Evolutionary conservation across 2,329 filamentous ascomycete species (phyloP).

Genomic region (Emergomyces africanus): DNA sequence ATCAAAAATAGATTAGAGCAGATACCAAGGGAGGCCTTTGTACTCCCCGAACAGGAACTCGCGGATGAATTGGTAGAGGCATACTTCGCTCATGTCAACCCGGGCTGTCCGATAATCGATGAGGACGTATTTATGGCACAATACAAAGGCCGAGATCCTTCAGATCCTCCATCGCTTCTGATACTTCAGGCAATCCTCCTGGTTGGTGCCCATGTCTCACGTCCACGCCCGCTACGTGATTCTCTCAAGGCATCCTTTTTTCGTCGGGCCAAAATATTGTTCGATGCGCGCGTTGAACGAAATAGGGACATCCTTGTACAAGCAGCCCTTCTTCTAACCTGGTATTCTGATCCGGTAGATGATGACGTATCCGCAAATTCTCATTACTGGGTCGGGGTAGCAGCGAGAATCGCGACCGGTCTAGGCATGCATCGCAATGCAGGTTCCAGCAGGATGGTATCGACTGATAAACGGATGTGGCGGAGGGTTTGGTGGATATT

Average conservation of each 20-base stretch:
- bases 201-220: slow-evolving; percentile 40
- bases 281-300: slow-evolving; percentile 41
- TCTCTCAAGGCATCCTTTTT: slow-evolving; percentile 39
- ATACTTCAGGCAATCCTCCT: slow-evolving; percentile 40
- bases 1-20: slow-evolving; percentile 33
- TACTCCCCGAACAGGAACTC: slow-evolving; percentile 35
- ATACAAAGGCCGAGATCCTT: slow-evolving; percentile 35
- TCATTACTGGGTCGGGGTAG: slow-evolving; percentile 42
- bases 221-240: slow-evolving; percentile 29
- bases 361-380: slow-evolving; percentile 44
- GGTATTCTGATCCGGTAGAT: slow-evolving; percentile 41
- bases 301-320: slow-evolving; percentile 44
- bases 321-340: slow-evolving; percentile 41
- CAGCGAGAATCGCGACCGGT: slow-evolving; percentile 39
- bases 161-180: slow-evolving; percentile 35
- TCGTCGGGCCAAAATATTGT: slow-evolving; percentile 40
- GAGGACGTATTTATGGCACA: slow-evolving; percentile 40
- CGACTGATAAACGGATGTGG: slow-evolving; percentile 32
- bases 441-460: slow-evolving; percentile 28
- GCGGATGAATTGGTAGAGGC: slow-evolving; percentile 39
- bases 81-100: slow-evolving; percentile 40
- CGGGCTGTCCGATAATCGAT: slow-evolving; percentile 40
- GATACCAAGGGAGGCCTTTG: slow-evolving; percentile 36
- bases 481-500: slow-evolving; percentile 33
- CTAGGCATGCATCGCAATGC: slow-evolving; percentile 41